Conservation (phyloP, 768 basidiomycete genomes). For the Coprinopsis cinerea region DNA sequence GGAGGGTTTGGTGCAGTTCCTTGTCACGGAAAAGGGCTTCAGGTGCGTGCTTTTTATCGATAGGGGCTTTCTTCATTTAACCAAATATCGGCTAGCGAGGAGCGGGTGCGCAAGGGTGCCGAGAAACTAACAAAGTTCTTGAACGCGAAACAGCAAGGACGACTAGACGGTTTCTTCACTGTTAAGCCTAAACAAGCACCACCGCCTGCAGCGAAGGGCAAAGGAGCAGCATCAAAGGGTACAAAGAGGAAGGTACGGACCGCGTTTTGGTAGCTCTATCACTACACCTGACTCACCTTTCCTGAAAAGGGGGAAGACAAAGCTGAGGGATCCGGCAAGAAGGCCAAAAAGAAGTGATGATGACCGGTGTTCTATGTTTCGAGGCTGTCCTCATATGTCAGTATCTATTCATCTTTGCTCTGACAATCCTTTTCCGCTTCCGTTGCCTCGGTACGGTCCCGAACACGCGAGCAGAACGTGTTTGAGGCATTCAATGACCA, state of each 20-base stretch:
- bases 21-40: conserved; percentile 95
- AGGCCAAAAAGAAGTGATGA: conserved; percentile 35
- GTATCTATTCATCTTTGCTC: background rate
- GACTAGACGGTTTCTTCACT: conserved; percentile 93
- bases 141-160: conserved; percentile 90
- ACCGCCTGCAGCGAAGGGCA: conserved; percentile 19
- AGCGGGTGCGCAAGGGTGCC: conserved; percentile 91
- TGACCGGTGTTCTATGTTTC: background rate
- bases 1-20: conserved; percentile 88
- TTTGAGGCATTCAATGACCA: no score
- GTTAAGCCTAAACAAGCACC: conserved; percentile 55
- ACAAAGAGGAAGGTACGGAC: conserved; percentile 61
- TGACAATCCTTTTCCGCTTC: background rate
- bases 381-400: background rate
- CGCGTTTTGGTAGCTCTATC: conserved; percentile 7
- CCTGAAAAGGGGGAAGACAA: conserved; percentile 33
- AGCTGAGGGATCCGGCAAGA: conserved; percentile 33
- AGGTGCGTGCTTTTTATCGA: conserved; percentile 74
- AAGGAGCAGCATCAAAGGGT: conserved; percentile 27
- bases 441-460: no score
- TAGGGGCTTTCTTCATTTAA: conserved; percentile 4
- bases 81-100: conserved; percentile 60
- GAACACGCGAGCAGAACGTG: no score
- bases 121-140: conserved; percentile 88
- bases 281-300: no score